These are phyloP conservation scores for Aspergillus affinis DNA, from an alignment of 495 filamentous ascomycete genomes.

Conservation along the genomic window DNA sequence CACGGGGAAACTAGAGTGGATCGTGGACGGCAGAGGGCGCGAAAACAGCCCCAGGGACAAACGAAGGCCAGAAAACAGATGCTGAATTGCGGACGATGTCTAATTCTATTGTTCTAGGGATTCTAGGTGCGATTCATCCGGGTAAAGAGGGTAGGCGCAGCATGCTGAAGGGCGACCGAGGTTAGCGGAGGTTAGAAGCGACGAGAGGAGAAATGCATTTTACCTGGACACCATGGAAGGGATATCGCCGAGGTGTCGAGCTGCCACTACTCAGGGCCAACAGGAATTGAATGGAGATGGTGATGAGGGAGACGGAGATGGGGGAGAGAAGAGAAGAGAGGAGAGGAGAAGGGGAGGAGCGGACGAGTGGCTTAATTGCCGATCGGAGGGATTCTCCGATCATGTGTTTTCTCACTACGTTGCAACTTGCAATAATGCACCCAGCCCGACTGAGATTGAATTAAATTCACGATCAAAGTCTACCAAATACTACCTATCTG, in stretches of 20 bases:
- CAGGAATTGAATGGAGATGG: not conserved
- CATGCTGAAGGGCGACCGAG: not conserved
- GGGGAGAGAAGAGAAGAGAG: not conserved
- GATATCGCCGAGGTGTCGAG: not conserved
- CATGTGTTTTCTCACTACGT: not conserved
- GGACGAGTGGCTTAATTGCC: not conserved
- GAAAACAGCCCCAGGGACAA: not conserved
- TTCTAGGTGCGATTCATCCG: not conserved
- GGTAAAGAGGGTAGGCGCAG: not conserved
- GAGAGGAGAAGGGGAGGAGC: not conserved
- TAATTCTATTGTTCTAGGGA: not conserved
- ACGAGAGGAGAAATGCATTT: not conserved
- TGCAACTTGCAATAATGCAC: not conserved
- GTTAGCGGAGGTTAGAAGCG: not conserved
- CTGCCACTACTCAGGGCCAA: not conserved
- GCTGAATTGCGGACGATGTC: not conserved
- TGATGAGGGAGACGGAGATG: not conserved
- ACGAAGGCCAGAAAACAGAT: not conserved
- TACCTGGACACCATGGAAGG: not conserved
- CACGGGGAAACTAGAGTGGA: conserved; percentile 3
- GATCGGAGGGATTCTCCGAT: not conserved
- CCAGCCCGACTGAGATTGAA: not conserved
- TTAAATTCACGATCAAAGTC: not conserved
- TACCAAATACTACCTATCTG: not conserved
- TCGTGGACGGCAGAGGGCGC: conserved; percentile 3